A percentile compares a stretch with the other conserved stretches of the same genome.
Evolutionary conservation across 169 alveolate species (phyloP).

Genomic region (Eimeria necatrix): DNA sequence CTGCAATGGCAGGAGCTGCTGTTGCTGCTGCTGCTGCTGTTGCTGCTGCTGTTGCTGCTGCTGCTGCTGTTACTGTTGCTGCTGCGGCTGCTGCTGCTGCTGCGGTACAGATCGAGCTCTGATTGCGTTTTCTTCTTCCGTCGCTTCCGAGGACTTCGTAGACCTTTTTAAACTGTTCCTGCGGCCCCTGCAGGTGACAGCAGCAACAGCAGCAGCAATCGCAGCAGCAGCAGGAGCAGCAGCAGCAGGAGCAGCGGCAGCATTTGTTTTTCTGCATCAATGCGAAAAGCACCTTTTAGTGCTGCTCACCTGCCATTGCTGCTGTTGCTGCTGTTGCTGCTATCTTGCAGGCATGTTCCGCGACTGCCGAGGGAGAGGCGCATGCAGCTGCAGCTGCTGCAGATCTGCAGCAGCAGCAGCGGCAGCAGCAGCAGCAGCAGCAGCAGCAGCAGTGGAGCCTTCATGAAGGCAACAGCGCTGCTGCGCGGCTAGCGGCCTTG

Average conservation of each 20-base stretch:
- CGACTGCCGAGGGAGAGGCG: not conserved
- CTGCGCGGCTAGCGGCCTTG: slow-evolving; percentile 10
- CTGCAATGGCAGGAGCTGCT: no score
- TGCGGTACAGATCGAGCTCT: no score
- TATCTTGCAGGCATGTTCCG: not conserved
- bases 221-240: slow-evolving; percentile 53
- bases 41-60: slow-evolving; percentile 7
- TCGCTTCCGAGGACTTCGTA: not conserved
- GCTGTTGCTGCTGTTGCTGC: slow-evolving; percentile 8
- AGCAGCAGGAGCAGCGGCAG: not conserved
- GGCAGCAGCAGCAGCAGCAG: slow-evolving; percentile 3
- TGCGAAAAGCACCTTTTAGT: not conserved
- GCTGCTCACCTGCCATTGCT: not conserved
- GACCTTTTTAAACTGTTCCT: not conserved
- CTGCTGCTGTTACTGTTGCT: slow-evolving; percentile 1
- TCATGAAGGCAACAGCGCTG: slow-evolving; percentile 27
- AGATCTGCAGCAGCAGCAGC: no score
- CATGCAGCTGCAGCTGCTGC: slow-evolving; percentile 16
- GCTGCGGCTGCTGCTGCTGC: slow-evolving; percentile 40
- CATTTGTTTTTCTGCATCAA: not conserved
- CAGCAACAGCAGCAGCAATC: slow-evolving; percentile 4
- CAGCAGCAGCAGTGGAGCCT: slow-evolving; percentile 10
- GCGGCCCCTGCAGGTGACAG: slow-evolving; percentile 9
- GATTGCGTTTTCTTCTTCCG: not conserved
- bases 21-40: no score